phyloP scores from a whole-genome alignment of 139 green algal genomes.

The Desmodesmus armatus region DNA sequence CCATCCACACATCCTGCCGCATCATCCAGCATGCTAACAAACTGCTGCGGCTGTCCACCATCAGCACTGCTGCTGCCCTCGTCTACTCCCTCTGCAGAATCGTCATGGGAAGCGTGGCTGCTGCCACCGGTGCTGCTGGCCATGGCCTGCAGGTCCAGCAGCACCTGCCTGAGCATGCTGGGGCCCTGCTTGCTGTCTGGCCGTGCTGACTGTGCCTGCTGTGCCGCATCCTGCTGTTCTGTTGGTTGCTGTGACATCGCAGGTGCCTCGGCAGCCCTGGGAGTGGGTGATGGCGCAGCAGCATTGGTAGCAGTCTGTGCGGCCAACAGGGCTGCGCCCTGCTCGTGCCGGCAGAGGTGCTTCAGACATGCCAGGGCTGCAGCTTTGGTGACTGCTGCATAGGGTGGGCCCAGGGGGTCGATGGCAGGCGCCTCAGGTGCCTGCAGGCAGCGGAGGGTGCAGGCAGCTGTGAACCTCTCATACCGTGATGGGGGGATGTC shows the following conservation, averaged over 20 bases:
- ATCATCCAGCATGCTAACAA: not conserved
- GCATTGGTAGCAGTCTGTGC: not conserved
- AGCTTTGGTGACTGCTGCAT: not conserved
- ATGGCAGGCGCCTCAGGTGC: not conserved
- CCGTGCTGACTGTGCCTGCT: no score
- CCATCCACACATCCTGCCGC: constrained; percentile 13
- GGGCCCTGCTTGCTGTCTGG: not conserved
- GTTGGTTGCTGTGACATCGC: not conserved
- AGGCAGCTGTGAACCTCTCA: not conserved
- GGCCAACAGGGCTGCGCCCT: constrained; percentile 7
- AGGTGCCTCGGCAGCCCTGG: not conserved
- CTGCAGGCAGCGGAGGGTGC: not conserved
- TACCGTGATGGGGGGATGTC: not conserved
- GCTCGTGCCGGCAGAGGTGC: constrained; percentile 12
- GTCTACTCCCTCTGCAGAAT: not conserved
- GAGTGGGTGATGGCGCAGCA: not conserved
- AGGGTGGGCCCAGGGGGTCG: constrained; percentile 14
- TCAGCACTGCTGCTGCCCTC: not conserved
- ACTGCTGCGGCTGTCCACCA: not conserved
- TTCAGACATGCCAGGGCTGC: constrained; percentile 32
- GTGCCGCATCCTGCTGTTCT: not conserved
- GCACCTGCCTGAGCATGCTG: constrained; percentile 14
- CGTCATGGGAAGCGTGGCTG: not conserved
- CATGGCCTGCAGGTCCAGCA: constrained; percentile 24
- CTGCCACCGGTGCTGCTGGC: not conserved